A percentile compares a stretch with the other conserved stretches of the same genome.
phyloP scores from a whole-genome alignment of 108 stramenopile species.

The Discostella pseudostelligera region DNA sequence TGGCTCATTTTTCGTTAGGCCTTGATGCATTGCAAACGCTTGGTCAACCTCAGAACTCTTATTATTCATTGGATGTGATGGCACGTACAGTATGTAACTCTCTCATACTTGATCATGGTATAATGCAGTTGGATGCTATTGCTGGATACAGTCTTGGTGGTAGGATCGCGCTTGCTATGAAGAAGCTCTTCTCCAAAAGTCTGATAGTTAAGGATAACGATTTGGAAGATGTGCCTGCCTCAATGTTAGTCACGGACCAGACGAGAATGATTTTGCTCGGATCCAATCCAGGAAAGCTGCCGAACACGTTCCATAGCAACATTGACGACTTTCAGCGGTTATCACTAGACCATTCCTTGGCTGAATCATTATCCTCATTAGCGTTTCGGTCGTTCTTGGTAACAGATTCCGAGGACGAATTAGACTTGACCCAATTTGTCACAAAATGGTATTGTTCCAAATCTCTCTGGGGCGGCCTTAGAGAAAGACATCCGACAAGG shows the following conservation, averaged over 20 bases:
- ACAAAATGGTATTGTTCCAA: conserved; percentile 57
- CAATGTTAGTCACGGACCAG: conserved; percentile 35
- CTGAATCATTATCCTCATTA: conserved; percentile 24
- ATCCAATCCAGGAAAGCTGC: conserved; percentile 41
- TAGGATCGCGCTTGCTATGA: conserved; percentile 83
- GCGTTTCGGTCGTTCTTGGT: conserved; percentile 34
- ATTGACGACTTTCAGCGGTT: conserved; percentile 28
- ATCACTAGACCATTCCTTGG: conserved; percentile 37
- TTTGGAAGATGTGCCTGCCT: not conserved
- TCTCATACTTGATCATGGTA: conserved; percentile 47
- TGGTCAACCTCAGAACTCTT: conserved; percentile 15
- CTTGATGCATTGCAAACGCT: conserved; percentile 22
- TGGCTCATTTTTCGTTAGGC: conserved; percentile 36
- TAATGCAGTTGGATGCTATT: conserved; percentile 61
- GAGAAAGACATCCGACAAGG: conserved; percentile 15
- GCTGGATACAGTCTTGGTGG: conserved; percentile 86
- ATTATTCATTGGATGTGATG: conserved; percentile 54
- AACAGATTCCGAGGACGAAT: conserved; percentile 12
- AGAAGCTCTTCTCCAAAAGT: conserved; percentile 28
- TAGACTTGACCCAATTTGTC: conserved; percentile 47
- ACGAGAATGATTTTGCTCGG: conserved; percentile 42
- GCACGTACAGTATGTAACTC: conserved; percentile 54
- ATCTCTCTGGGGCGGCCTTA: conserved; percentile 63
- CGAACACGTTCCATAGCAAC: not conserved
- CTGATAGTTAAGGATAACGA: not conserved